Conservation (phyloP, 176 grass and related monocot genomes). For the bread wheat (Triticum aestivum) region DNA sequence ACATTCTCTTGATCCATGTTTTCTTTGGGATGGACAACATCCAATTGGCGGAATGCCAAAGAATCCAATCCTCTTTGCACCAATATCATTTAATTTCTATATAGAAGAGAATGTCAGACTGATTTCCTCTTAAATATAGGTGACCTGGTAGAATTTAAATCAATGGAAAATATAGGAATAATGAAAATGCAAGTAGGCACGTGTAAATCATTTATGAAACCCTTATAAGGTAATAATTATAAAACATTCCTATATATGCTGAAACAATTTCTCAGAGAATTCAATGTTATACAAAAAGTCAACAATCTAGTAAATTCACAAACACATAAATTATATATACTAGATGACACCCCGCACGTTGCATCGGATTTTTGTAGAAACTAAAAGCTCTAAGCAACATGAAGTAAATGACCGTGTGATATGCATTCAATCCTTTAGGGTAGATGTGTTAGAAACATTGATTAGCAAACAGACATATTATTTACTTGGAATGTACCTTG, state of each 20-base stretch:
- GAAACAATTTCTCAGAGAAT: not conserved
- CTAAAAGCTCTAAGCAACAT: not conserved
- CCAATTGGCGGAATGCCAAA: slow-evolving; percentile 62
- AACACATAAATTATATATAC: not conserved
- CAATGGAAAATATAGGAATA: not conserved
- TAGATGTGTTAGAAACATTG: not conserved
- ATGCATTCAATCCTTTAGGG: not conserved
- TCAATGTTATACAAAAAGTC: not conserved
- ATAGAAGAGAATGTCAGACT: not conserved
- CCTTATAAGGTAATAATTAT: too few species aligned
- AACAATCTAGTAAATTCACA: not conserved
- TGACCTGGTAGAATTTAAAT: not conserved
- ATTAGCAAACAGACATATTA: not conserved
- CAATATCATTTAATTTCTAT: slow-evolving; percentile 46
- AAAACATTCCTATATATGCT: not conserved
- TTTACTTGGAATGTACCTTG: not conserved
- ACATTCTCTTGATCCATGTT: slow-evolving; percentile 36
- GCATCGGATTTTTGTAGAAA: not conserved
- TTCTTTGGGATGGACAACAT: slow-evolving; percentile 66
- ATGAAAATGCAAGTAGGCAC: not conserved
- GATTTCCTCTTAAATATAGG: not conserved
- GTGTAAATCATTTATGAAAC: not conserved
- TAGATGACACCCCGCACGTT: not conserved
- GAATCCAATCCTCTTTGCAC: slow-evolving; percentile 54
- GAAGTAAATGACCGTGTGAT: not conserved